Evolutionary conservation across 768 basidiomycete genomes (phyloP).

Genomic region (Russula sp.): DNA sequence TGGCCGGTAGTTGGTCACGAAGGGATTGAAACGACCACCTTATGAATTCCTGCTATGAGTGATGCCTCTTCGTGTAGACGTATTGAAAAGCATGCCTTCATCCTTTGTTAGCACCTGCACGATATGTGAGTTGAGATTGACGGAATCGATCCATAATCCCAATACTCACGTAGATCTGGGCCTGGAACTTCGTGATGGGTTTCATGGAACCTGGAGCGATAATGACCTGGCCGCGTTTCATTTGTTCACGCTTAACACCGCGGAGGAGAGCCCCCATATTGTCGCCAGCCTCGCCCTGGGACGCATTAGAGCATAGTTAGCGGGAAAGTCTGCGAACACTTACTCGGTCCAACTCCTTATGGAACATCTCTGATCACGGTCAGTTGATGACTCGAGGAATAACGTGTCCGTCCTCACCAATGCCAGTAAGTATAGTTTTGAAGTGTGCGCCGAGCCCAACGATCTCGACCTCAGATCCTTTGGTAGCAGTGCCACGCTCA

Average conservation of each 20-base stretch:
- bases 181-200: conserved; percentile 91
- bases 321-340: conserved; percentile 24
- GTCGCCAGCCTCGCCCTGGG: conserved; percentile 92
- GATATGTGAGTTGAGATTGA: conserved; percentile 9
- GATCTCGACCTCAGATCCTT: conserved; percentile 92
- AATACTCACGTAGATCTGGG: conserved; percentile 76
- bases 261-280: conserved; percentile 98
- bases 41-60: neutral
- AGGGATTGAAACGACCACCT: conserved; percentile 83
- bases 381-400: neutral
- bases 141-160: neutral
- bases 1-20: conserved; percentile 91
- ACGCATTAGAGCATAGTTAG: conserved; percentile 5
- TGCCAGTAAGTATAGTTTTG: conserved; percentile 95
- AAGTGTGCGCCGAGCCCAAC: conserved; percentile 75
- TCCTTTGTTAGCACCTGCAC: conserved; percentile 79
- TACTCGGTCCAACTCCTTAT: conserved; percentile 96
- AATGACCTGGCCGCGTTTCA: conserved; percentile 91
- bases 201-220: conserved; percentile 88
- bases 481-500: conserved; percentile 87
- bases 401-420: conserved; percentile 50
- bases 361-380: conserved; percentile 84
- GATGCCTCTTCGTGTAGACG: conserved; percentile 1
- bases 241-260: conserved; percentile 95
- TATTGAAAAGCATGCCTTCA: conserved; percentile 47